phyloP scores from a whole-genome alignment of 2,329 filamentous ascomycete genomes.

The Penicillium sp. region DNA sequence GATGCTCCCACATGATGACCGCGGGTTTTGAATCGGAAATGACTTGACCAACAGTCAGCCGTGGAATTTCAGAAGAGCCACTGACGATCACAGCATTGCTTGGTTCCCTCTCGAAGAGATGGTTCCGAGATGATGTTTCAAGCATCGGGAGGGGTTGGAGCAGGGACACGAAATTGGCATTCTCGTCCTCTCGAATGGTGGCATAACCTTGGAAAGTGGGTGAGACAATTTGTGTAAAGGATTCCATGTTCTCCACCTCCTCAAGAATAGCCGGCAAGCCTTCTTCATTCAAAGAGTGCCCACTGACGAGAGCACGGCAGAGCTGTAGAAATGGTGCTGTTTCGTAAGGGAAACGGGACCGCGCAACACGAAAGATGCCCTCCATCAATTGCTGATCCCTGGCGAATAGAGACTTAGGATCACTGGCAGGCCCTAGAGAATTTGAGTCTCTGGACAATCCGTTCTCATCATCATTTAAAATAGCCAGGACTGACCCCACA shows the following conservation, averaged over 20 bases:
- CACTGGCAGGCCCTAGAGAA: slow-evolving; percentile 22
- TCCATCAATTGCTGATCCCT: slow-evolving; percentile 57
- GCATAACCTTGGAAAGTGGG: slow-evolving; percentile 69
- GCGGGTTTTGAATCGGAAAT: slow-evolving; percentile 74
- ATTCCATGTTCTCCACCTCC: slow-evolving; percentile 66
- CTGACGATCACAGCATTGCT: slow-evolving; percentile 37
- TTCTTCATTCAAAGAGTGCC: slow-evolving; percentile 44
- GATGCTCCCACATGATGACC: slow-evolving; percentile 69
- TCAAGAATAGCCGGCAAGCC: slow-evolving; percentile 56
- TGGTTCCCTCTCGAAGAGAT: slow-evolving; percentile 20
- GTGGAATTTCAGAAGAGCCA: slow-evolving; percentile 37
- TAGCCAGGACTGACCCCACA: slow-evolving; percentile 62
- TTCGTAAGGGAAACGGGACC: slow-evolving; percentile 81
- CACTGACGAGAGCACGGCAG: slow-evolving; percentile 61
- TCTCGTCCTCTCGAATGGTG: slow-evolving; percentile 79
- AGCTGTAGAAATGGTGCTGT: slow-evolving; percentile 73
- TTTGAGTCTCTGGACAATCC: slow-evolving; percentile 18
- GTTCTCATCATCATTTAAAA: slow-evolving; percentile 52
- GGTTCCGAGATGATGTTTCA: slow-evolving; percentile 27
- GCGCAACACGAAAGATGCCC: slow-evolving; percentile 63
- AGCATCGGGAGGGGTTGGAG: slow-evolving; percentile 53
- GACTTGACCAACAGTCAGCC: slow-evolving; percentile 53
- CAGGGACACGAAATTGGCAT: slow-evolving; percentile 74
- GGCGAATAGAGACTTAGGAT: slow-evolving; percentile 53
- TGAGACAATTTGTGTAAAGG: slow-evolving; percentile 75